A percentile compares a stretch with the other conserved stretches of the same genome.
These are phyloP conservation scores for Pilasporangium apinafurcum DNA, from an alignment of 352 stramenopile genomes.

Conservation along the genomic window DNA sequence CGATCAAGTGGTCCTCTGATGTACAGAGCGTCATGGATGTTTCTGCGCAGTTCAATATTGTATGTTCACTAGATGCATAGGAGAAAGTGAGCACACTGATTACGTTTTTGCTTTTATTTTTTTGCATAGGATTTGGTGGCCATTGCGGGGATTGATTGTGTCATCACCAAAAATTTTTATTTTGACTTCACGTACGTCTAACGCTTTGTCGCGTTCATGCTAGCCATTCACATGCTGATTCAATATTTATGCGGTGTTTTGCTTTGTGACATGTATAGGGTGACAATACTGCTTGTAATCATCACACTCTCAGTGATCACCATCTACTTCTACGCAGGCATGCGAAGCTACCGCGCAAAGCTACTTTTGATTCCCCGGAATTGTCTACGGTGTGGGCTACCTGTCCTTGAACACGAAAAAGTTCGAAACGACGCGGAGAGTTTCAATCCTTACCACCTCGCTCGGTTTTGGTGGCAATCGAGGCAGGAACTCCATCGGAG, in stretches of 20 bases:
- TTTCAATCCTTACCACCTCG: conserved; percentile 38
- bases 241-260: background rate
- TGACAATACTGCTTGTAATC: conserved; percentile 44
- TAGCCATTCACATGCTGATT: too few species aligned
- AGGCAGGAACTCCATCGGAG: conserved; percentile 1
- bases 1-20: conserved; percentile 52
- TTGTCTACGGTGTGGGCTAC: conserved; percentile 52
- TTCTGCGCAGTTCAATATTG: conserved; percentile 71
- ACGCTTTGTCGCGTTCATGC: background rate
- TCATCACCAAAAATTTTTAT: conserved; percentile 70
- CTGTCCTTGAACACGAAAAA: conserved; percentile 45
- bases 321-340: conserved; percentile 54
- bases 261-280: conserved; percentile 13
- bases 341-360: conserved; percentile 58
- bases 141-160: conserved; percentile 65
- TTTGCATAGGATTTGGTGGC: conserved; percentile 54
- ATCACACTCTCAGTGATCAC: conserved; percentile 43
- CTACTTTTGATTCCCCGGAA: conserved; percentile 66
- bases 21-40: conserved; percentile 58
- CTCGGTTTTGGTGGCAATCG: conserved; percentile 35
- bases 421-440: conserved; percentile 49
- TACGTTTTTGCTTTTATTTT: background rate
- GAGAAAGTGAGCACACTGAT: background rate
- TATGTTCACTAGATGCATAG: too few species aligned
- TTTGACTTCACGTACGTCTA: conserved; percentile 63